Percentiles rank a stretch among this genome's conserved stretches.
Evolutionary conservation across 1,284 basidiomycete genomes (phyloP).

Genomic region (Xanthoconium separans): DNA sequence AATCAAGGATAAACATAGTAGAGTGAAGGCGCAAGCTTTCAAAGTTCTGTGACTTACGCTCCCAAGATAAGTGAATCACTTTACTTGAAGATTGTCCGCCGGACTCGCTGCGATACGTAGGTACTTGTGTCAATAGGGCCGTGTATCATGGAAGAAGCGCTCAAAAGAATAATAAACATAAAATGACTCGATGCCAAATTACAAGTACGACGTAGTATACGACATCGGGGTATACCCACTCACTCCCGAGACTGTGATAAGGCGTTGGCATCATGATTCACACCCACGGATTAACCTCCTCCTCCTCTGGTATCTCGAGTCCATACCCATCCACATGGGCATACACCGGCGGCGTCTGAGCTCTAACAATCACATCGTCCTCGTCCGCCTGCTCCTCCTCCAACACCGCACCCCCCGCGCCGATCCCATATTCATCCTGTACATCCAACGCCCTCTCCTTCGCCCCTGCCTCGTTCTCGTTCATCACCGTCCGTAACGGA

Average conservation of each 20-base stretch:
- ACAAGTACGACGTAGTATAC: background rate
- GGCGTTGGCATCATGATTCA: background rate
- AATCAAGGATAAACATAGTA: too few species aligned
- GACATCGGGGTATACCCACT: background rate
- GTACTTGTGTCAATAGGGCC: too few species aligned
- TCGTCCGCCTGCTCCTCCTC: background rate
- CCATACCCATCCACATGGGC: conserved; percentile 7
- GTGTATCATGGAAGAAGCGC: too few species aligned
- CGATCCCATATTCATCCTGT: background rate
- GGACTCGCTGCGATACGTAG: too few species aligned
- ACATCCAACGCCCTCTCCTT: background rate
- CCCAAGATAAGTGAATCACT: too few species aligned
- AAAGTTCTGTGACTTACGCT: too few species aligned
- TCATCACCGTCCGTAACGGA: background rate
- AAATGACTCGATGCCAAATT: too few species aligned
- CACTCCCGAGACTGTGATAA: background rate
- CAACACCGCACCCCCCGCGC: background rate
- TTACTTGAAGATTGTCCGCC: too few species aligned
- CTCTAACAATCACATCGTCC: conserved; percentile 1
- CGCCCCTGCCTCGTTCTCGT: background rate
- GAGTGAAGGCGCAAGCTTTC: too few species aligned
- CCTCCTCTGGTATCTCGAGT: conserved; percentile 10
- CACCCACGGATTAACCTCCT: conserved; percentile 27
- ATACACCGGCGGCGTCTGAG: conserved; percentile 22
- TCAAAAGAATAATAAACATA: too few species aligned